Conservation (phyloP, 352 stramenopile species). For the Proteromonas lacertae region DNA sequence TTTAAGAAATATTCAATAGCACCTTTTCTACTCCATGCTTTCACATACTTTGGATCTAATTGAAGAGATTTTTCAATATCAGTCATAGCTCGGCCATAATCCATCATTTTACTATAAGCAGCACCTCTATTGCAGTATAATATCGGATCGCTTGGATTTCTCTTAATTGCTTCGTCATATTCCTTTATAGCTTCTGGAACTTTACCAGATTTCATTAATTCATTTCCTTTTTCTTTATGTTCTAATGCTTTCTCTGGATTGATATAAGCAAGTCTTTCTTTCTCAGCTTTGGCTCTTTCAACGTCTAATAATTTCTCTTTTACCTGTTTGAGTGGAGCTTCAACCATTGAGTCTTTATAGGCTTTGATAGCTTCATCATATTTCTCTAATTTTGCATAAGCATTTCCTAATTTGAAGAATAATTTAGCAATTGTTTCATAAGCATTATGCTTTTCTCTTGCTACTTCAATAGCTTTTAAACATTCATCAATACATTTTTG, state of each 20-base stretch:
- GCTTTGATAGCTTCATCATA: constrained; percentile 13
- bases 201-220: constrained; percentile 71
- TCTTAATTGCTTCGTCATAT: constrained; percentile 90
- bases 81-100: constrained; percentile 36
- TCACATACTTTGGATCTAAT: constrained; percentile 93
- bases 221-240: constrained; percentile 90
- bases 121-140: constrained; percentile 95
- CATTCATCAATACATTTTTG: constrained; percentile 65
- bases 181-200: constrained; percentile 59
- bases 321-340: constrained; percentile 1
- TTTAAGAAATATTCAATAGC: constrained; percentile 99
- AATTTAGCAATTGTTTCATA: constrained; percentile 81
- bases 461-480: constrained; percentile 66
- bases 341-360: constrained; percentile 6
- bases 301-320: constrained; percentile 3
- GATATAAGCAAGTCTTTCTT: constrained; percentile 60
- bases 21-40: constrained; percentile 83
- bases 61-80: constrained; percentile 85
- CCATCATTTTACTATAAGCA: constrained; percentile 86
- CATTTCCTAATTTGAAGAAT: constrained; percentile 72
- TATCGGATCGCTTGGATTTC: constrained; percentile 70
- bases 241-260: constrained; percentile 59
- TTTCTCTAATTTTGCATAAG: constrained; percentile 70
- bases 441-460: constrained; percentile 58
- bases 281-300: constrained; percentile 33